Evolutionary conservation across 345 rosid species (phyloP), one percentile per base, ranked within the genome.

Genomic region (Trapa bicornis): DNA sequence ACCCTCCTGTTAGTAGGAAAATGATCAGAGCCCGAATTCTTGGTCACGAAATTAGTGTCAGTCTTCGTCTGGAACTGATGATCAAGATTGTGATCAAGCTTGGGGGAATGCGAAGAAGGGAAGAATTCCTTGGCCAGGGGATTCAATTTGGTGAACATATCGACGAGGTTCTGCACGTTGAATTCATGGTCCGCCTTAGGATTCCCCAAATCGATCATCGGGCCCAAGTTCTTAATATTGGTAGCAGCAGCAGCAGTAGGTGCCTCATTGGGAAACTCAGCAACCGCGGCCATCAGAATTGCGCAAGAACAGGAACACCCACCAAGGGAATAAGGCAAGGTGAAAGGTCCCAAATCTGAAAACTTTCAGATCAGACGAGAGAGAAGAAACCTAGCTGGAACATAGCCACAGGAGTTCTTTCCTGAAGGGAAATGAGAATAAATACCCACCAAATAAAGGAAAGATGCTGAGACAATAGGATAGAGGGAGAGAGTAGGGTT

Each of bases 41-140:
- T 71, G 70, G 61, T 65, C 37, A 79, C 61, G 32, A 80, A 71
- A 6, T 79, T 73, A 66, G 70, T 47, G 32, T 74, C 76, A 11
- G 48, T 45, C 67, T 63, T 71, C 39, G 47, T 65, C 56, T 69
- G 69, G 50, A 41, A 41, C 43, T 57, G 76, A 43, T 63, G 43
- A 41, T 41, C 43, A 41, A 7, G 48, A 4, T 11, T 56, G 16
- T 50, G 68, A 39, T 50, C 65, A 2, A 17, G 61, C 10, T 64
- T 56, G 11, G 45, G 68, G 56, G 69, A 71, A 68, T 74, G 75
- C 66, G 81, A 78, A 41, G 93, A 87, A 68, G 96, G 96, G 67
- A 90, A 70, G 73, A 90, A 90, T 73, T 90, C 96, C 72, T 90
- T 86, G 3, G 96, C 96, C 76, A 71, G 71, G 76, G 96, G 96